phyloP scores from a whole-genome alignment of 495 filamentous ascomycete species.

The Hamigera avellanea region DNA sequence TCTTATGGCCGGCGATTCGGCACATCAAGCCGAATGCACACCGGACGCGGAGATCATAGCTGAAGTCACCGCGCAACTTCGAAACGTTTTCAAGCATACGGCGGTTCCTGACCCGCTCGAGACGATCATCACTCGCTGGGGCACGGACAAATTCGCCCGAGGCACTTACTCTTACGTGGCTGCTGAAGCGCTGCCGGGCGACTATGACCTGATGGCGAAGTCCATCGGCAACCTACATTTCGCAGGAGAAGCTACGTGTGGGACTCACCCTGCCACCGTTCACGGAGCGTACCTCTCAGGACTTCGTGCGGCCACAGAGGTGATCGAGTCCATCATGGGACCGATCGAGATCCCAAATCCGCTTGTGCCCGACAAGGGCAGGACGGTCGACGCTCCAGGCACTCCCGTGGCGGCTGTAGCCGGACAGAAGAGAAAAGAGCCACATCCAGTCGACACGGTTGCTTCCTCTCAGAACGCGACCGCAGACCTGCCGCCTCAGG shows the following conservation, averaged over 20 bases:
- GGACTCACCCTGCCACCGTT: conserved; percentile 90
- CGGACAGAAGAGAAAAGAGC: conserved; percentile 10
- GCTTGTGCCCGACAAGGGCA: conserved; percentile 55
- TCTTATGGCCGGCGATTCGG: conserved; percentile 95
- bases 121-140: conserved; percentile 91
- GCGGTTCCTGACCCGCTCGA: conserved; percentile 68
- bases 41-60: conserved; percentile 60
- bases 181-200: conserved; percentile 63
- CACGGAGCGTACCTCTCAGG: conserved; percentile 95
- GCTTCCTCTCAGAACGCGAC: conserved; percentile 4
- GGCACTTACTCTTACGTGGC: conserved; percentile 94
- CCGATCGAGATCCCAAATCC: conserved; percentile 67
- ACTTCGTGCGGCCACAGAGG: conserved; percentile 74
- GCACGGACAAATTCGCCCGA: conserved; percentile 72
- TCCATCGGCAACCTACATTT: conserved; percentile 84
- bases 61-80: conserved; percentile 68
- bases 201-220: conserved; percentile 90
- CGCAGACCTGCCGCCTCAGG: neutral
- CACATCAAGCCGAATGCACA: conserved; percentile 67
- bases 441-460: neutral
- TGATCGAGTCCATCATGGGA: conserved; percentile 67
- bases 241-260: conserved; percentile 91
- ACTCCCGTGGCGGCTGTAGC: conserved; percentile 10
- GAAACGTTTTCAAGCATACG: conserved; percentile 49
- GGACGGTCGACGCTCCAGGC: conserved; percentile 13